These are phyloP conservation scores for Trichoderma virens DNA, from an alignment of 495 filamentous ascomycete species.

Conservation along the genomic window DNA sequence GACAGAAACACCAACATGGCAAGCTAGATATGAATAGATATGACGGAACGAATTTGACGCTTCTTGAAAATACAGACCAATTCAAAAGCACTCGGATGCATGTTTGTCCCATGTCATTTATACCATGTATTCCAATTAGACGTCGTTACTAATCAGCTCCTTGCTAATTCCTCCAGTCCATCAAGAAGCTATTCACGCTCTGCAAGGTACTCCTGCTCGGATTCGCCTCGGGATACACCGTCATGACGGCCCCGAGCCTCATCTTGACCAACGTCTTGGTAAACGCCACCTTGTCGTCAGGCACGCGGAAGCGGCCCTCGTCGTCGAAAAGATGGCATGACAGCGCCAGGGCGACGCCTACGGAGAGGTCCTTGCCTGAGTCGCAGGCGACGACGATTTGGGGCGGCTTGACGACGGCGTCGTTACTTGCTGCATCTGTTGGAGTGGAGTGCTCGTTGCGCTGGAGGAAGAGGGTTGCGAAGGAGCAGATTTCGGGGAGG, in stretches of 20 bases:
- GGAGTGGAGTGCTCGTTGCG: neutral
- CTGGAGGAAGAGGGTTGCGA: conserved; percentile 26
- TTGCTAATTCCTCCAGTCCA: conserved; percentile 37
- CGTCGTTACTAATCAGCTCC: neutral
- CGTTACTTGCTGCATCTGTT: neutral
- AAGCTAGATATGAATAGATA: conserved; percentile 4
- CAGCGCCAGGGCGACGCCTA: conserved; percentile 43
- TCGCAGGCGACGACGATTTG: conserved; percentile 32
- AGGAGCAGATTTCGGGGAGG: conserved; percentile 49
- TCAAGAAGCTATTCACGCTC: conserved; percentile 80
- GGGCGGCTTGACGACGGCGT: neutral
- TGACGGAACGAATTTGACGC: neutral
- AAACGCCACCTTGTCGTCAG: conserved; percentile 30
- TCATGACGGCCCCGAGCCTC: conserved; percentile 69
- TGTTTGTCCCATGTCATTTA: no score
- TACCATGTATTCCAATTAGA: no score
- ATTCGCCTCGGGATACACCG: conserved; percentile 64
- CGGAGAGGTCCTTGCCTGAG: conserved; percentile 33
- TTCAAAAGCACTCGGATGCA: no score
- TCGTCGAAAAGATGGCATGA: conserved; percentile 35
- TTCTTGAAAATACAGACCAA: neutral
- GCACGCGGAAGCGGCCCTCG: conserved; percentile 19
- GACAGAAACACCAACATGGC: neutral
- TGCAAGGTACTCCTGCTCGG: conserved; percentile 75
- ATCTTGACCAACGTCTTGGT: conserved; percentile 72